Base-by-base conservation (phyloP, 768 basidiomycete species). In the Lentinula aciculospora region DNA sequence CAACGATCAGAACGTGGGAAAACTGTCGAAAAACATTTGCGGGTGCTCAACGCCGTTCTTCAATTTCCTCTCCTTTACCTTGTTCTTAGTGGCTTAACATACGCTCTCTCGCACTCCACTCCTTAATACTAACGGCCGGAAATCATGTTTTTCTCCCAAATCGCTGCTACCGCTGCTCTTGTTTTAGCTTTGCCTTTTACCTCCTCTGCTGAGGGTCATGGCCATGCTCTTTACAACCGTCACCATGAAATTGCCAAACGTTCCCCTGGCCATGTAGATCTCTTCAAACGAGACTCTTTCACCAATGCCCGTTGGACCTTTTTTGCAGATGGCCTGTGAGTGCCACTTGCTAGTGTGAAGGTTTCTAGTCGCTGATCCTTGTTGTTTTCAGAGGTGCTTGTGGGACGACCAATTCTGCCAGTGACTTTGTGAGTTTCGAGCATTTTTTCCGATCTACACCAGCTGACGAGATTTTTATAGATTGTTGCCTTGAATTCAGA, bases 221-320 rank as follows among this genome's bases (percentile, higher is more conserved):
- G 34, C 15, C n/a, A 44, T 13, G 31, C 49, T 25, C 27, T 1
- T 27, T 7, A 17, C 7, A 32, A 51, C 40, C 56, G 47, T 34
- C 57, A 48, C 46, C 56, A 48, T 21, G 56, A 37, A 23, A 13
- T 57, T 19, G 45, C 56, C 44, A 57, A 57, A 25, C 56, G 56
- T 21, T 45, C 45, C 25, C n/a, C 56, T 37, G 27, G 45, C 15
- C 34, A 48, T n/a, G 56, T 57, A 1, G 46, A 57, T 6, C 19
- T 57, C 17, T 48, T 34, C 44, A 57, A 37, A 25, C 28, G 56
- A 36, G 54, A 56, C 23, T 29, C n/a, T 25, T 57, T 47, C 27
- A 25, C 44, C 17, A 39, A 39, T 19, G 12, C 56, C 36, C 56
- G 56, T 17, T 57, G 56, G 56, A 57, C 56, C 19, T 57, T 57